Conservation (phyloP, 1,284 basidiomycete species). For the Pseudozyma pruni region DNA sequence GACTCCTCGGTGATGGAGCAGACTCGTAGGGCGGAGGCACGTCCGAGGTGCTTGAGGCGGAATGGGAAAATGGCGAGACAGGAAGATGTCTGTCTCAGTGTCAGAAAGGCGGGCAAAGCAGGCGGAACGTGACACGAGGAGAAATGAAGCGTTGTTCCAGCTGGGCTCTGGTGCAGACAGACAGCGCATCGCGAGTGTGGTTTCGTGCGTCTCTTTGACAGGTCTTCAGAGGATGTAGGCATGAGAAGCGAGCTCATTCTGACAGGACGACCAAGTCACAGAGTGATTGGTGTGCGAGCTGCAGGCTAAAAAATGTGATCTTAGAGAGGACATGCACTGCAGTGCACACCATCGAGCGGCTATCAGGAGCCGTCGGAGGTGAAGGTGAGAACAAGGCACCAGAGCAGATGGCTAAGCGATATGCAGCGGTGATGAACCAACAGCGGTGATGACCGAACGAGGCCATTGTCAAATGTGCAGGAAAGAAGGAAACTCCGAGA, state of each 20-base stretch:
- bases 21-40: slow-evolving; percentile 16
- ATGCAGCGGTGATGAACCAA: background rate
- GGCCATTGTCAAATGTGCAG: background rate
- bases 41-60: slow-evolving; percentile 47
- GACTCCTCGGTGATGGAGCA: slow-evolving; percentile 35
- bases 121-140: slow-evolving; percentile 17
- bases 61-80: slow-evolving; percentile 22
- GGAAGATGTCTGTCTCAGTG: slow-evolving; percentile 23
- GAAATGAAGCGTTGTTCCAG: background rate
- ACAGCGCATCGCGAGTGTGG: background rate
- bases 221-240: background rate
- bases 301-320: no score
- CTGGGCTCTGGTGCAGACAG: slow-evolving; percentile 2
- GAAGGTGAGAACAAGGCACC: background rate
- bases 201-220: slow-evolving; percentile 14
- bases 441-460: background rate
- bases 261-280: slow-evolving; percentile 25
- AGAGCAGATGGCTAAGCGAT: background rate
- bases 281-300: slow-evolving; percentile 14
- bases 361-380: slow-evolving; percentile 3
- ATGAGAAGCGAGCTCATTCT: slow-evolving; percentile 26
- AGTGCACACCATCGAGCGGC: no score
- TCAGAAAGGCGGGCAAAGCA: slow-evolving; percentile 9
- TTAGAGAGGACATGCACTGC: background rate
- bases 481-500: slow-evolving; percentile 1